Evolutionary conservation across 2,329 filamentous ascomycete species (phyloP), one percentile per base, ranked within the genome.

Genomic region (Alternaria sp.): DNA sequence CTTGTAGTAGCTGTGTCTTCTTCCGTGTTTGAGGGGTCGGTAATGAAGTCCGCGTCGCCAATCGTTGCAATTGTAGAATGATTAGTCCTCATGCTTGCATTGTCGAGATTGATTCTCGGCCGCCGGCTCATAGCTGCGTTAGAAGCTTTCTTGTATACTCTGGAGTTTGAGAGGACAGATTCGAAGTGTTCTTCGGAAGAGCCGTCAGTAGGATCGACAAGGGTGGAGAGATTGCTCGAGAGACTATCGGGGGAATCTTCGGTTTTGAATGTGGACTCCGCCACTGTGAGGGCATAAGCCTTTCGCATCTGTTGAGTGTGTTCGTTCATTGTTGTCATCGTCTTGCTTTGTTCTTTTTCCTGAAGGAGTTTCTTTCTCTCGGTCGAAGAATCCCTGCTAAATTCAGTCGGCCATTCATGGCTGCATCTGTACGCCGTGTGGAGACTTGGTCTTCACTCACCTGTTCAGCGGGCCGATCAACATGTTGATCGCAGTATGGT

Each of bases 251-350:
- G 26, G 15, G 46, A 30, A 17, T 52, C 30, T 3, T 64, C 62
- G 2, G 10, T 46, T 7, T 50, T 49, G 11, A 72, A 61, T 11
- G 71, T 62, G 5, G 69, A 71, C 11, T 60, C 61, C 4, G 68
- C 67, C 5, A 59, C 67, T 19, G 63, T 57, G 4, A 69, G 47
- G 4, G 64, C 55, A 46, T 61, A 54, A 11, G 63, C 45, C 28
- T 54, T 36, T 23, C 68, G 64, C 10, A 67, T 49, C 5, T 45
- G 10, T 13, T 54, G 26, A 13, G 67, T 70, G 23, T 62, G 47
- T 17, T 21, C 30, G 2, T 56, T 57, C 6, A 71, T 61, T 25
- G 54, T 26, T 6, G 28, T 25, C 10, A 73, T 59, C 7, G 61
- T 32, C 5, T 8, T 17, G n/a, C 57, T 47, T 11, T 68, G 56